Conservation (phyloP, 2,329 filamentous ascomycete genomes). For the Dactylonectria estremocensis region DNA sequence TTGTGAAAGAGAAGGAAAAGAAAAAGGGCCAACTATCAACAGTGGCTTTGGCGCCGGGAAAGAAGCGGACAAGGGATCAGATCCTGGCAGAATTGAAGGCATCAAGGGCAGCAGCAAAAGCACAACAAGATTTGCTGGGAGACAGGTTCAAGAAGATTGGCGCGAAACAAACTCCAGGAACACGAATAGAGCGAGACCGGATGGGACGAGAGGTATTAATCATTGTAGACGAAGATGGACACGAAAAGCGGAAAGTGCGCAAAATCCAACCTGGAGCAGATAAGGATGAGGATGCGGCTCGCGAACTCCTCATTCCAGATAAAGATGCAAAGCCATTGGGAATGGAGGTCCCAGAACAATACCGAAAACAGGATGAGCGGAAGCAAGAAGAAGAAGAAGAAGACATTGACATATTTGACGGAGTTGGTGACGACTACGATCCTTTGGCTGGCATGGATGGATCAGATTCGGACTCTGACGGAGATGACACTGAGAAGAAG, state of each 20-base stretch:
- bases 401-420: conserved; percentile 77
- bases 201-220: conserved; percentile 76
- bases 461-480: conserved; percentile 63
- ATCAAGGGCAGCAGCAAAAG: conserved; percentile 72
- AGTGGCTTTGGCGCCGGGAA: conserved; percentile 66
- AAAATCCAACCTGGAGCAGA: conserved; percentile 62
- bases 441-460: conserved; percentile 72
- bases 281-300: conserved; percentile 55
- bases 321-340: conserved; percentile 72
- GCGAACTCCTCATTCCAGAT: conserved; percentile 66
- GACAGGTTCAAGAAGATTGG: conserved; percentile 77
- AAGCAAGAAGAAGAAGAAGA: conserved; percentile 66
- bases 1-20: conserved; percentile 67
- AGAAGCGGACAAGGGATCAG: conserved; percentile 76
- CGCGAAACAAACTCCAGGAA: conserved; percentile 65
- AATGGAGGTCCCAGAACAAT: conserved; percentile 76
- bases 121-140: conserved; percentile 68
- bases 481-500: conserved; percentile 54
- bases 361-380: conserved; percentile 62
- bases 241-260: conserved; percentile 76
- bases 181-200: conserved; percentile 73
- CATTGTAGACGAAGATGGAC: conserved; percentile 76
- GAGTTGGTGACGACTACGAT: conserved; percentile 77
- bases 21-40: conserved; percentile 76
- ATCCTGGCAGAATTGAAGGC: conserved; percentile 79